Percentiles rank a stretch among this genome's conserved stretches.
These are phyloP conservation scores for Citrus trifoliata DNA, from an alignment of 345 rosid species.

Conservation along the genomic window DNA sequence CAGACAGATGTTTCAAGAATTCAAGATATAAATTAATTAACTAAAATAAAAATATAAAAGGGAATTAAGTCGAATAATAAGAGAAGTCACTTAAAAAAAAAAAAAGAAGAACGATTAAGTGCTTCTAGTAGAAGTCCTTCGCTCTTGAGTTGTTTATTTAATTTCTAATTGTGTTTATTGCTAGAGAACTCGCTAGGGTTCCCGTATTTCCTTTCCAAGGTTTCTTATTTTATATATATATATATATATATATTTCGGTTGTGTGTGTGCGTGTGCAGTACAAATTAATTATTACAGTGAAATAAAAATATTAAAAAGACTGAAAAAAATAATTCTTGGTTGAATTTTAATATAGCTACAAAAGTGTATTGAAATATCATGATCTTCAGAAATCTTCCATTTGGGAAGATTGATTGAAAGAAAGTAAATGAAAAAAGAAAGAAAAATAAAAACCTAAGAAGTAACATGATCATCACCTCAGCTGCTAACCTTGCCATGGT, in stretches of 20 bases:
- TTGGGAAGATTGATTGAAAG: conserved; percentile 32
- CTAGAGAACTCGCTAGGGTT: neutral
- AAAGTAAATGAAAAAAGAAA: conserved; percentile 3
- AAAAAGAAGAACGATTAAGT: neutral
- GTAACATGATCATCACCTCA: neutral
- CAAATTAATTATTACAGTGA: neutral
- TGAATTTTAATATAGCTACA: neutral
- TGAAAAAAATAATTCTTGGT: neutral
- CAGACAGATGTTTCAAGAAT: neutral
- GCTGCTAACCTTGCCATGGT: conserved; percentile 64
- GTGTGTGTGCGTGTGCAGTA: neutral
- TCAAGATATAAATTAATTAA: neutral
- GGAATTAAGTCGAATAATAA: neutral
- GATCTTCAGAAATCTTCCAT: conserved; percentile 33
- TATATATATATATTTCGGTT: too few relatives aligned
- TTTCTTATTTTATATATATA: neutral
- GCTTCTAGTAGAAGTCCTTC: neutral
- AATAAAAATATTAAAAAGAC: neutral
- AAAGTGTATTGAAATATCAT: conserved; percentile 10
- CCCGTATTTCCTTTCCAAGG: neutral
- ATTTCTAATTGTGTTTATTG: neutral
- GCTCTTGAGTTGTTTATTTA: neutral
- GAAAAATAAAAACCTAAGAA: neutral
- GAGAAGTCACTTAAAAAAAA: neutral
- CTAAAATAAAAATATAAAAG: neutral